Percentiles rank a stretch among this genome's conserved stretches.
phyloP scores from a whole-genome alignment of 176 grass and related monocot species.

The Areca catechu region DNA sequence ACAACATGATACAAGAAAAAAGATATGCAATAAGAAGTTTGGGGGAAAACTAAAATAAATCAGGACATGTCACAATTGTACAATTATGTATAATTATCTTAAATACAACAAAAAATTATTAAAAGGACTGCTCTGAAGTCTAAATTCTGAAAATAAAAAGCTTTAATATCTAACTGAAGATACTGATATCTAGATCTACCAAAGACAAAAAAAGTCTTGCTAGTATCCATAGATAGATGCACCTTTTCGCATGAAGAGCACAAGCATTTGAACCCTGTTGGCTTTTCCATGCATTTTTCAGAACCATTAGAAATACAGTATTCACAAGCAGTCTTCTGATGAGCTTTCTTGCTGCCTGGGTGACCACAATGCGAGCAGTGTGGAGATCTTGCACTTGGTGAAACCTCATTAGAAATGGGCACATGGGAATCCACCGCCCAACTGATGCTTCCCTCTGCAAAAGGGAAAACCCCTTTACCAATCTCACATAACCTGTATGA shows the following conservation, averaged over 20 bases:
- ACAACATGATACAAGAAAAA: background rate
- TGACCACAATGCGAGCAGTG: conserved; percentile 90
- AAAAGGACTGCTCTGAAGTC: too few species aligned
- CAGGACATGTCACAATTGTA: too few species aligned
- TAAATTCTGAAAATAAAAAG: too few species aligned
- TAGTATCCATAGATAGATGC: conserved; percentile 1
- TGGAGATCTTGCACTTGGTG: conserved; percentile 25
- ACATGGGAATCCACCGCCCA: conserved; percentile 33
- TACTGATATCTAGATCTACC: too few species aligned
- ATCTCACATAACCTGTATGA: conserved; percentile 59
- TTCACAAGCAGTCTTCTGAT: conserved; percentile 61
- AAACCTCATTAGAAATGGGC: conserved; percentile 26
- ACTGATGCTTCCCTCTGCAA: conserved; percentile 29
- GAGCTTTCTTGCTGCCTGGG: conserved; percentile 73
- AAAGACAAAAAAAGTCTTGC: too few species aligned
- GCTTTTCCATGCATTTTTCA: conserved; percentile 59
- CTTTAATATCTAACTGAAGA: too few species aligned
- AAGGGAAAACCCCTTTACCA: conserved; percentile 46
- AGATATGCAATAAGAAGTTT: background rate
- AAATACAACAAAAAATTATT: too few species aligned
- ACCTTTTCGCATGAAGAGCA: conserved; percentile 73
- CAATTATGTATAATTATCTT: too few species aligned
- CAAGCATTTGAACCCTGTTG: conserved; percentile 62
- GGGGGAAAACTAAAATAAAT: too few species aligned
- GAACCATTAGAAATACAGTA: conserved; percentile 51